Base-by-base conservation (phyloP, 129 eudicot genomes). In the Dittrichia graveolens region DNA sequence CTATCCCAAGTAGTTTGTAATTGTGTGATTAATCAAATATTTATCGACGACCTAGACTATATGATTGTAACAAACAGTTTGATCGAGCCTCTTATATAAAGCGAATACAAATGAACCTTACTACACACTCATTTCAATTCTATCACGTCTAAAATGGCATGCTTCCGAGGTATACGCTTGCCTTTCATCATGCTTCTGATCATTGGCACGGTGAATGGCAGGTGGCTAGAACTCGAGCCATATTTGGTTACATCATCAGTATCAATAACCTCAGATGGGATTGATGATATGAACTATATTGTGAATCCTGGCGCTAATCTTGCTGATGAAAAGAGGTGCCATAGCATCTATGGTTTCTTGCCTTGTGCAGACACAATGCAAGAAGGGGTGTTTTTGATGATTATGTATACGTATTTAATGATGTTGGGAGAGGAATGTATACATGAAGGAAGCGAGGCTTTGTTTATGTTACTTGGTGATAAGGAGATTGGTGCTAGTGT, bases 191-290 rank as follows among this genome's bases (percentile, higher is more conserved):
- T 57, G 57, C 45, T 31, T 42, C 43, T 57, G 56, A 57, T 57
- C 7, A 44, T 71, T 58, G 67, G 67, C 67, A 13, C 31, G 76
- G 76, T 71, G 55, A 57, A 57, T 7, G 45, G 76, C 5, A 58
- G 76, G 14, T 71, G 65, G 76, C 45, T 71, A 43, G 76, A 71
- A 24, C 6, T 57, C 13, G 65, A 71, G 34, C 45, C 44, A 8
- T 3, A 55, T 56, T n/a, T n/a, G n/a, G n/a, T n/a, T n/a, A n/a
- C n/a, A n/a, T 34, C 66, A 56, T 41, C 62, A 39, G 2, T 45
- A 34, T 13, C 67, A 3, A 31, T 56, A 44, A 59, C 43, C 76
- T 71, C 67, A 58, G 76, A 57, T 44, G 67, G 76, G 76, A 8
- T 71, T 43, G 16, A 48, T 52, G 10, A 2, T 45, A 8, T 47